Base-by-base conservation (phyloP, 495 filamentous ascomycete species). In the Tetracladium setigerum region DNA sequence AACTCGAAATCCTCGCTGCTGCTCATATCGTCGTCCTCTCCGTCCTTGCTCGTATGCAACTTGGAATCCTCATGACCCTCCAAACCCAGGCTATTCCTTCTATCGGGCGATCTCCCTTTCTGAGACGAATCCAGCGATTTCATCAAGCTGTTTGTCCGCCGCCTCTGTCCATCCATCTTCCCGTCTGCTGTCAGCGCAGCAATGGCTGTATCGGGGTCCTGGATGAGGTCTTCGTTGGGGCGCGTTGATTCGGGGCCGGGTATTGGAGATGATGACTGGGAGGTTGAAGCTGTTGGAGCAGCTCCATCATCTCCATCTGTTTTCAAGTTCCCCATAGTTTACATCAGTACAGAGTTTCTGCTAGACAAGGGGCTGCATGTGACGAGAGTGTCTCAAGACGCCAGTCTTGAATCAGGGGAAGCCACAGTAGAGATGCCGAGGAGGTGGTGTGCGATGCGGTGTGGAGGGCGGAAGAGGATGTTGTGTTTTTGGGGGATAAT, bases 1-100 rank as follows among this genome's bases (percentile, higher is more conserved):
- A 84, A 57, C 57, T 83, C 79, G 48, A 77, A 53, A 52, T 73
- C 78, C 32, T 79, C 78, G 39, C 66, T 67, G 3, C 58, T 63
- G 15, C 66, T 62, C 10, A 65, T 66, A 2, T 74, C 75, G 6
- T 69, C 55, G 43, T 78, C 77, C 8, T 73, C 76, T 13, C 51
- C 46, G 7, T 46, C 41, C 12, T 50, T 53, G 9, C 58, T 54
- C 43, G 44, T 5, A n/a, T n/a, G n/a, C n/a, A 32, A 16, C 10
- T 56, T 55, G 11, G 47, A 34, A 17, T 50, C 52, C 30, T 60
- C 59, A n/a, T 46, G 41, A n/a, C n/a, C n/a, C n/a, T n/a, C n/a
- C n/a, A n/a, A n/a, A n/a, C n/a, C n/a, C 7, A 54, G 41, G 9
- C 37, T 27, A 10, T 48, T 30, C 16, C 35, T 44, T 17, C 24